Evolutionary conservation across 2,329 filamentous ascomycete species (phyloP).

Genomic region (Meredithiella fracta): DNA sequence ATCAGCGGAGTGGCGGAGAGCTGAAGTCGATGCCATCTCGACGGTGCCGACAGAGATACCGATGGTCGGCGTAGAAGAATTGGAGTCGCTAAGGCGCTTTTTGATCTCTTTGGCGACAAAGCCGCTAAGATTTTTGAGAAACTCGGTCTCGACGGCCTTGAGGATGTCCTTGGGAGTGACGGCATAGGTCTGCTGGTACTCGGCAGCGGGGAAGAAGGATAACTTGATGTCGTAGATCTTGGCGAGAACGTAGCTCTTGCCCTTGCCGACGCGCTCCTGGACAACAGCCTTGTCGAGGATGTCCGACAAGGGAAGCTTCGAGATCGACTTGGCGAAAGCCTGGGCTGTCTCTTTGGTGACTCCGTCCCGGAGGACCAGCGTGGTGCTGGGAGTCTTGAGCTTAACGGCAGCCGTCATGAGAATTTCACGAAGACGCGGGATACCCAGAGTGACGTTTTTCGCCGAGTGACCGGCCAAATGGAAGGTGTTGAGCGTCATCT

Average conservation of each 20-base stretch:
- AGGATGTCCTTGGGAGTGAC: constrained; percentile 66
- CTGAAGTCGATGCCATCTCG: constrained; percentile 30
- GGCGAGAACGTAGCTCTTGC: constrained; percentile 49
- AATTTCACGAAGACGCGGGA: constrained; percentile 90
- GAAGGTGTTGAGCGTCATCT: constrained; percentile 99
- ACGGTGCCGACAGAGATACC: constrained; percentile 36
- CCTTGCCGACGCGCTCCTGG: constrained; percentile 61
- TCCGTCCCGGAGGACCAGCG: constrained; percentile 58
- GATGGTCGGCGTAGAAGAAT: constrained; percentile 61
- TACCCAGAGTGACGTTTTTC: constrained; percentile 98
- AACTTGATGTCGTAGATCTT: constrained; percentile 75
- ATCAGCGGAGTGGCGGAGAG: constrained; percentile 30
- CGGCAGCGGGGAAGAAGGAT: constrained; percentile 65
- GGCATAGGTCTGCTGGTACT: constrained; percentile 75
- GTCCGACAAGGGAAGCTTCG: constrained; percentile 65
- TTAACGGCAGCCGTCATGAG: constrained; percentile 88
- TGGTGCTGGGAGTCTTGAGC: constrained; percentile 86
- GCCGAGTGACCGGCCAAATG: constrained; percentile 96
- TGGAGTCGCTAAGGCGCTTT: constrained; percentile 51
- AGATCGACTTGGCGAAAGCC: constrained; percentile 82
- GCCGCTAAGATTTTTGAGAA: constrained; percentile 55
- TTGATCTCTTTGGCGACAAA: constrained; percentile 65
- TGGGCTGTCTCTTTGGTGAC: constrained; percentile 52
- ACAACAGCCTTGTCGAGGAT: constrained; percentile 70
- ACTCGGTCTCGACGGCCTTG: constrained; percentile 60